Evolutionary conservation across 2,329 filamentous ascomycete genomes (phyloP).

Genomic region (Bipolaris victoriae): DNA sequence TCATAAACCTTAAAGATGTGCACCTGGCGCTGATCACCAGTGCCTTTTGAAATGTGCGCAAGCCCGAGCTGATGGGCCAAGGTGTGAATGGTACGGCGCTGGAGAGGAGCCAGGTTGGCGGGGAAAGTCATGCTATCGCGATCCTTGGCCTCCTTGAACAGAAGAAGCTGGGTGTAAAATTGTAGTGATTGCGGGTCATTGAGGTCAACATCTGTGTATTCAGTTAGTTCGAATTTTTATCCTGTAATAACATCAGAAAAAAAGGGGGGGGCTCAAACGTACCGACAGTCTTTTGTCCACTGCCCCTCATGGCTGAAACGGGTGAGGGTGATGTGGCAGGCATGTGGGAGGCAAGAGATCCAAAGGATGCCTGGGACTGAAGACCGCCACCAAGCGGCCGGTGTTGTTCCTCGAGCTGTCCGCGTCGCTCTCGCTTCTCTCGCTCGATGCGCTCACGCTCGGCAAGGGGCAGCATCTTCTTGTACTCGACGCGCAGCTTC

Average conservation of each 20-base stretch:
- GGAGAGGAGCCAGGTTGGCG: slow-evolving; percentile 76
- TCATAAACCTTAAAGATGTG: slow-evolving; percentile 79
- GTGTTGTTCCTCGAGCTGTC: slow-evolving; percentile 96
- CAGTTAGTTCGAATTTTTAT: slow-evolving; percentile 21
- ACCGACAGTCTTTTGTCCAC: slow-evolving; percentile 52
- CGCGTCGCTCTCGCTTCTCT: slow-evolving; percentile 93
- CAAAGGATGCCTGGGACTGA: slow-evolving; percentile 85
- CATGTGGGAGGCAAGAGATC: slow-evolving; percentile 72
- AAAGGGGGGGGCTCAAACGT: slow-evolving; percentile 21
- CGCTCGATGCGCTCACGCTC: slow-evolving; percentile 95
- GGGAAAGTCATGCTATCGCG: slow-evolving; percentile 87
- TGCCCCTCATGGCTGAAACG: slow-evolving; percentile 62
- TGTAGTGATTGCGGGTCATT: slow-evolving; percentile 88
- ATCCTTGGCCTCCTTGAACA: slow-evolving; percentile 81
- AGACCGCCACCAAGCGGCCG: slow-evolving; percentile 72
- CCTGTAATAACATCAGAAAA: not conserved
- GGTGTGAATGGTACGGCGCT: slow-evolving; percentile 90
- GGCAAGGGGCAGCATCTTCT: slow-evolving; percentile 97
- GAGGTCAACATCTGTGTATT: slow-evolving; percentile 73
- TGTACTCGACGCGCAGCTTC: slow-evolving; percentile 96
- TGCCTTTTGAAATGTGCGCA: slow-evolving; percentile 87
- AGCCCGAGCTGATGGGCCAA: slow-evolving; percentile 94
- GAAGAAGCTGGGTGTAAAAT: slow-evolving; percentile 86
- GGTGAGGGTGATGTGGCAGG: slow-evolving; percentile 70
- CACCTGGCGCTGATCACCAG: slow-evolving; percentile 85